Conservation (phyloP, 306 rosid species). For the Cucumis sativus region DNA sequence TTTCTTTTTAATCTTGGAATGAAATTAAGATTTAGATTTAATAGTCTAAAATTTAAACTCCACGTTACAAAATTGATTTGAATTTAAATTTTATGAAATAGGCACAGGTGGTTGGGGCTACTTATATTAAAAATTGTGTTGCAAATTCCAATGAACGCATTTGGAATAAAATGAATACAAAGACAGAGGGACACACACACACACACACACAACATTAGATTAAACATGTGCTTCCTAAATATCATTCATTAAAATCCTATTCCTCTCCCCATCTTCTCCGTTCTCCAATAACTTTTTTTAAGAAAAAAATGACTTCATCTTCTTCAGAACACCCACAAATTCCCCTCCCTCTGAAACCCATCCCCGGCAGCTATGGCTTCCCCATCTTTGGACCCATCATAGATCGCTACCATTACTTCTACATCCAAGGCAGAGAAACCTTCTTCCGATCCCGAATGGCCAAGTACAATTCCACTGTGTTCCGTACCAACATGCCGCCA, state of each 20-base stretch:
- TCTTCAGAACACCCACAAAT: background rate
- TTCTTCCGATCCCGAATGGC: conserved; percentile 40
- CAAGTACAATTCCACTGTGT: conserved; percentile 39
- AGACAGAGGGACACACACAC: too few relatives aligned
- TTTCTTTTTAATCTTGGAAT: too few relatives aligned
- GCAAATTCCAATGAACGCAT: too few relatives aligned
- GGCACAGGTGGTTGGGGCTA: too few relatives aligned
- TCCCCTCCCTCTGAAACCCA: conserved; percentile 23
- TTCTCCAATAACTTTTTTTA: background rate
- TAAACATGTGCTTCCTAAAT: background rate
- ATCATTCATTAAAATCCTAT: background rate
- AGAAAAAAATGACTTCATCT: background rate
- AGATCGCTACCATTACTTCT: conserved; percentile 51
- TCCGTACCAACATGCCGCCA: conserved; percentile 70
- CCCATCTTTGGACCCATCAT: conserved; percentile 42
- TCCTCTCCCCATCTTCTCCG: background rate
- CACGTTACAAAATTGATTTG: too few relatives aligned
- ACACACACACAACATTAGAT: too few relatives aligned
- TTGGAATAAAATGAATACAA: too few relatives aligned
- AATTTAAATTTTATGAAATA: too few relatives aligned
- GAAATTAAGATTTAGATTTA: too few relatives aligned
- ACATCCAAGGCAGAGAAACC: conserved; percentile 42
- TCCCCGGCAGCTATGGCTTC: conserved; percentile 53
- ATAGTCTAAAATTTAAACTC: too few relatives aligned
- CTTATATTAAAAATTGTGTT: too few relatives aligned